Evolutionary conservation across 129 eudicot genomes (phyloP), one percentile per base, ranked within the genome.

Genomic region (Flaveria bidentis): DNA sequence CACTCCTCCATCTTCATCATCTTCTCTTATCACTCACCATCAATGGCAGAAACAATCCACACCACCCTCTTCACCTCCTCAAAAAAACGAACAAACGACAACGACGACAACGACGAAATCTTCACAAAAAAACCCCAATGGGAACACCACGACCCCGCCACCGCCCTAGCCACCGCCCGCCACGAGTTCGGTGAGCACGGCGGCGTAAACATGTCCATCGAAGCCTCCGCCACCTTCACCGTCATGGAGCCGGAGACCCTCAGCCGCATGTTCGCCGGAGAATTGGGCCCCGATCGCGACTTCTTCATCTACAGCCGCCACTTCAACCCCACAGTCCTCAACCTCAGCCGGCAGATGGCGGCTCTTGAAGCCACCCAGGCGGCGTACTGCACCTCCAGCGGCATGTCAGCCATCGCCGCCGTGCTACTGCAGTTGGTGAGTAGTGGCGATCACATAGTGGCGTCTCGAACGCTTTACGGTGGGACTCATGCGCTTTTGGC

Each of bases 101-200:
- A 67, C 10, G 55, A 13, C 0, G 41, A 46, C 41, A 36, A 36
- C 7, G 80, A 74, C 18, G 75, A 69, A 5, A 23, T 82, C 41
- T 20, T 82, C 50, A 30, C 72, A 0, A 56, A 84, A 41, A 88
- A 85, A 45, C 77, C 83, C 51, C 67, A 57, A 13, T 75, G 81
- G 83, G 90, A 80, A 8, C 1, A 36, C 13, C 50, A 2, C 2
- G 93, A 88, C 80, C 94, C 91, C 1, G 82, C 60, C 0, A 77
- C 69, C 0, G 86, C 88, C 2, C 17, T 88, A 9, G 94, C 94
- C 66, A 86, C 81, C 65, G 85, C 85, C 1, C 88, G 91, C 79
- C 94, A 88, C 74, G 91, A 88, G 64, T 88, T 88, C 36, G 91
- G 94, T 4, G 94, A 88, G 68, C 94, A 88, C 69, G 94, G 94